A percentile compares a stretch with the other conserved stretches of the same genome.
These are phyloP conservation scores for Wickerhamomyces hampshirensis DNA, from an alignment of 805 yeast species.

Conservation along the genomic window DNA sequence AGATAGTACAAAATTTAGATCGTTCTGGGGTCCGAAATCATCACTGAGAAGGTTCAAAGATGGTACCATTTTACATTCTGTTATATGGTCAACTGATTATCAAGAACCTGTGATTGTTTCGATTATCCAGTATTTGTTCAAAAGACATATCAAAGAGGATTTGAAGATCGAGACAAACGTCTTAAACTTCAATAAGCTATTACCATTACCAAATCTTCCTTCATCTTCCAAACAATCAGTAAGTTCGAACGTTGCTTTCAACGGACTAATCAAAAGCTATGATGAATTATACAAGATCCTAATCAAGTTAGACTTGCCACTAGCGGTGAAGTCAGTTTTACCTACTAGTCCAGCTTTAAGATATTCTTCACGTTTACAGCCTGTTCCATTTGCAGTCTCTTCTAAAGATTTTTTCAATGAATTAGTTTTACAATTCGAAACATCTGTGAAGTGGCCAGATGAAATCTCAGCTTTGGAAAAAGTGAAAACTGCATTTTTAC, in stretches of 20 bases:
- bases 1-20: conserved; percentile 59
- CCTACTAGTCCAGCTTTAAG: conserved; percentile 76
- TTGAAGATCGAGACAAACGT: conserved; percentile 30
- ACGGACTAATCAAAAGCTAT: conserved; percentile 44
- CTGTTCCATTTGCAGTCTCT: conserved; percentile 75
- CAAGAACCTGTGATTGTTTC: conserved; percentile 59
- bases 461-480: conserved; percentile 80
- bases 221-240: conserved; percentile 51
- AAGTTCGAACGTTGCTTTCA: conserved; percentile 37
- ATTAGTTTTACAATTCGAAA: conserved; percentile 79
- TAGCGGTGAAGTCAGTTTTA: conserved; percentile 62
- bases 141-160: conserved; percentile 53
- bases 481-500: conserved; percentile 83
- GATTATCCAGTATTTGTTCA: conserved; percentile 59
- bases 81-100: conserved; percentile 68
- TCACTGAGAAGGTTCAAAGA: conserved; percentile 90
- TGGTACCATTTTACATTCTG: conserved; percentile 86
- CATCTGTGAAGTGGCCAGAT: conserved; percentile 94
- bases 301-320: conserved; percentile 52
- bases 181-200: conserved; percentile 40
- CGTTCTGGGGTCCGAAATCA: conserved; percentile 86
- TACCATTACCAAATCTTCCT: conserved; percentile 60
- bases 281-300: conserved; percentile 53
- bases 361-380: conserved; percentile 69
- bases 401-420: conserved; percentile 79